Conservation (phyloP, 208 protist genomes). For the Leptomonas pyrrhocoris region DNA sequence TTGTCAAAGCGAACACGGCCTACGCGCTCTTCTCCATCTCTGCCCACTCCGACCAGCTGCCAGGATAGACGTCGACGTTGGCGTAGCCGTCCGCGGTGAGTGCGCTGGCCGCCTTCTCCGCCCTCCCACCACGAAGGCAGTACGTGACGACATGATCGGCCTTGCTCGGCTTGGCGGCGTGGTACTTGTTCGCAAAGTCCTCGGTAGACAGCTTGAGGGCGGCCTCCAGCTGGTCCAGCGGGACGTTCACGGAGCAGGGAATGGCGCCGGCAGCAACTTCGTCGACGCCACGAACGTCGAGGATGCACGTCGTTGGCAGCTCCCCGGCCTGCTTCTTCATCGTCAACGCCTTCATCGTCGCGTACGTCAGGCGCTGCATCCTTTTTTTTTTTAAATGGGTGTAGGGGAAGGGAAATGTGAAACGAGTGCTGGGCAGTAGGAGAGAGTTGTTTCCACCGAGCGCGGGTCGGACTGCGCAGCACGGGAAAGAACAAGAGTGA, state of each 20-base stretch:
- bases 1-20: neutral
- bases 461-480: too few species aligned
- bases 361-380: slow-evolving; percentile 64
- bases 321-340: slow-evolving; percentile 44
- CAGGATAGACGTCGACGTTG: slow-evolving; percentile 68
- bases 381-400: neutral
- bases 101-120: slow-evolving; percentile 50
- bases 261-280: slow-evolving; percentile 66
- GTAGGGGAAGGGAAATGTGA: neutral
- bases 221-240: slow-evolving; percentile 57
- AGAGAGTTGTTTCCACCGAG: neutral
- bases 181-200: slow-evolving; percentile 51
- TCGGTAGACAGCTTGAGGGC: slow-evolving; percentile 46
- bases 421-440: neutral
- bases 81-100: slow-evolving; percentile 50
- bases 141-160: slow-evolving; percentile 71
- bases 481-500: neutral
- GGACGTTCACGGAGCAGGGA: slow-evolving; percentile 57
- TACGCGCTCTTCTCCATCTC: slow-evolving; percentile 35
- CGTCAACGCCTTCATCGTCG: slow-evolving; percentile 62
- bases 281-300: slow-evolving; percentile 67
- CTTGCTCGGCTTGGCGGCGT: slow-evolving; percentile 37
- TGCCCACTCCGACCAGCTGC: slow-evolving; percentile 81
- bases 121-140: slow-evolving; percentile 58
- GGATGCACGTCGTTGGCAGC: slow-evolving; percentile 39